Base-by-base conservation (phyloP, 2,329 filamentous ascomycete species). In the Blastomyces emzantsi region DNA sequence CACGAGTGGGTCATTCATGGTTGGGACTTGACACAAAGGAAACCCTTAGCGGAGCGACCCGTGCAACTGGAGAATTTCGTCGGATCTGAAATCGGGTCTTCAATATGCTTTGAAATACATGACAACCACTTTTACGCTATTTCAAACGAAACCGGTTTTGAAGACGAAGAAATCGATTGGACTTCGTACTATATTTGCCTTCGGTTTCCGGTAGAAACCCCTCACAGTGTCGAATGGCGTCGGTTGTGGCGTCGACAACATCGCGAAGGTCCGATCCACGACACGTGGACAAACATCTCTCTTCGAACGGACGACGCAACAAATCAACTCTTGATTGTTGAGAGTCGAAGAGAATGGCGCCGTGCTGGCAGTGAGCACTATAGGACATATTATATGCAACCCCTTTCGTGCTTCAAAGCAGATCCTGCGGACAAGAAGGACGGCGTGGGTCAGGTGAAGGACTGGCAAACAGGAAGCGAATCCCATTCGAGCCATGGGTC, bases 71-170 rank as follows among this genome's bases (percentile, higher is more conserved):
- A 82, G 47, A 79, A 85, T 30, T 78, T 89, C 63, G 81, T 83
- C 54, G 88, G 87, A 1, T 81, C 79, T 22, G 87, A 89, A 56
- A 80, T 91, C 41, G 87, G 86, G 6, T 83, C 82, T 13, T 86
- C 84, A 0, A 78, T 90, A n/a, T 88, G 84, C 65, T 92, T 92
- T 70, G 87, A 89, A 65, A 83, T 92, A 22, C 79, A 89, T 65
- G 79, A 85, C 47, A 81, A 79, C 11, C 79, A 85, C 67, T 85
- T 92, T 51, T 92, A 92, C 68, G 87, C 83, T 0, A 75, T 92
- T 6, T 89, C 88, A 0, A 92, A 85, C 66, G 82, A 86, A 67
- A 82, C 82, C 1, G 81, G 81, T 2, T 83, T 85, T 61, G 83
- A 87, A 64, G 79, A 83, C 0, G 83, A 88, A 64, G 84, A 88